These are phyloP conservation scores for Didymella pomorum DNA, from an alignment of 2,329 filamentous ascomycete genomes.

Conservation along the genomic window DNA sequence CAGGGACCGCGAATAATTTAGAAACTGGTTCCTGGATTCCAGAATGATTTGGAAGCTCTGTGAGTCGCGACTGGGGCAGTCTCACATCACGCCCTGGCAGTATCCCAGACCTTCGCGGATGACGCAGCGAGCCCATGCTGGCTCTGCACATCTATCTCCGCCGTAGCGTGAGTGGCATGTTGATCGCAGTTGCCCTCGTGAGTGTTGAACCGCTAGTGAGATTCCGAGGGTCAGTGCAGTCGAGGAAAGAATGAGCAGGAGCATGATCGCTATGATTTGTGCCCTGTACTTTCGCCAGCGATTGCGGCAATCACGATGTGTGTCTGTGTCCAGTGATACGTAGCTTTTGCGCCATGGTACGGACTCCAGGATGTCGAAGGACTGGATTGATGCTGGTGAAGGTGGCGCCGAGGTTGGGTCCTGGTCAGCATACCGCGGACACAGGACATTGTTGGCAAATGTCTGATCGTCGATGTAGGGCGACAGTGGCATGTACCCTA, in stretches of 20 bases:
- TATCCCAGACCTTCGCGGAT: conserved; percentile 31
- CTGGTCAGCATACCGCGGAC: conserved; percentile 44
- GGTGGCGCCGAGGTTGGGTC: conserved; percentile 44
- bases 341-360: conserved; percentile 45
- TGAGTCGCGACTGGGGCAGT: not conserved
- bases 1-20: not conserved
- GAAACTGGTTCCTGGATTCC: conserved; percentile 9
- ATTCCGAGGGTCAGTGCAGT: conserved; percentile 32
- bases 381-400: conserved; percentile 47
- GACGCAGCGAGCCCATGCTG: conserved; percentile 33
- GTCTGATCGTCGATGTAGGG: conserved; percentile 40
- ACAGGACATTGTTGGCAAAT: conserved; percentile 39
- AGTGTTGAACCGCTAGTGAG: conserved; percentile 30
- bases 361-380: conserved; percentile 45
- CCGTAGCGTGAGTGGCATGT: conserved; percentile 26
- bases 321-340: conserved; percentile 14
- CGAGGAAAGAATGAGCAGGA: conserved; percentile 34
- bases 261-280: conserved; percentile 27
- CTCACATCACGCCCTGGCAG: conserved; percentile 29
- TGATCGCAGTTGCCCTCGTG: conserved; percentile 19
- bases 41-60: conserved; percentile 10
- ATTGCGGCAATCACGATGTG: conserved; percentile 7
- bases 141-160: conserved; percentile 31
- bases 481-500: conserved; percentile 37
- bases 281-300: conserved; percentile 34